Conservation (phyloP, 495 filamentous ascomycete species). For the Podospora tetraspora region DNA sequence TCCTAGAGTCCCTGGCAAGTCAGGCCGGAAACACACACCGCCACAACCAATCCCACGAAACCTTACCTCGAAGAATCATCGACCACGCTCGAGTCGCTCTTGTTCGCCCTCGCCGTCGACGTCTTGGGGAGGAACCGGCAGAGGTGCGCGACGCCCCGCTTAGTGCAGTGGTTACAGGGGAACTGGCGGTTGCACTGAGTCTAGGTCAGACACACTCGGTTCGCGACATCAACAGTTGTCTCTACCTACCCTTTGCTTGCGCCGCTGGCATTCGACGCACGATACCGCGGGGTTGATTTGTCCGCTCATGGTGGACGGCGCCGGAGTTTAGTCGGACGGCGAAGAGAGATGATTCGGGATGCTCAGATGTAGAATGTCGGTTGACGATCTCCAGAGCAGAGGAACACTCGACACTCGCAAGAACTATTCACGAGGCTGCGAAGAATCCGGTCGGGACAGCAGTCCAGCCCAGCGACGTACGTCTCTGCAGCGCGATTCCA, state of each 20-base stretch:
- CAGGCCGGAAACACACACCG: constrained; percentile 7
- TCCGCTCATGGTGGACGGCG: not conserved
- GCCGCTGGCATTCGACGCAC: constrained; percentile 38
- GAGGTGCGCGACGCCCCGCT: constrained; percentile 35
- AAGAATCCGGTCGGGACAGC: not conserved
- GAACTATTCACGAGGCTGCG: not conserved
- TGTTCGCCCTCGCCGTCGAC: constrained; percentile 14
- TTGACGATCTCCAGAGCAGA: not conserved
- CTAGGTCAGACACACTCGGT: constrained; percentile 12
- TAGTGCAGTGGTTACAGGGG: constrained; percentile 42
- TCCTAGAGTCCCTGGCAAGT: constrained; percentile 17
- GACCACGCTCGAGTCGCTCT: constrained; percentile 11
- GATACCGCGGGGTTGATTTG: constrained; percentile 14
- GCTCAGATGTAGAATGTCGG: not conserved
- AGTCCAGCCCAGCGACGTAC: not conserved
- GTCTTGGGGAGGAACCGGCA: constrained; percentile 33
- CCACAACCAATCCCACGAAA: not conserved
- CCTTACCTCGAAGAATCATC: constrained; percentile 20
- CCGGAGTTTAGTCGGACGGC: not conserved
- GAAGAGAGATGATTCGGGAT: not conserved
- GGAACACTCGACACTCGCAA: not conserved
- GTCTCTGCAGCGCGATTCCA: not conserved
- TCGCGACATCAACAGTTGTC: not conserved
- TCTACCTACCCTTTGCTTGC: constrained; percentile 40
- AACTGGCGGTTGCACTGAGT: constrained; percentile 40